A percentile compares a stretch with the other conserved stretches of the same genome.
Evolutionary conservation across 805 yeast genomes (phyloP).

Genomic region (Yarrowia osloensis): DNA sequence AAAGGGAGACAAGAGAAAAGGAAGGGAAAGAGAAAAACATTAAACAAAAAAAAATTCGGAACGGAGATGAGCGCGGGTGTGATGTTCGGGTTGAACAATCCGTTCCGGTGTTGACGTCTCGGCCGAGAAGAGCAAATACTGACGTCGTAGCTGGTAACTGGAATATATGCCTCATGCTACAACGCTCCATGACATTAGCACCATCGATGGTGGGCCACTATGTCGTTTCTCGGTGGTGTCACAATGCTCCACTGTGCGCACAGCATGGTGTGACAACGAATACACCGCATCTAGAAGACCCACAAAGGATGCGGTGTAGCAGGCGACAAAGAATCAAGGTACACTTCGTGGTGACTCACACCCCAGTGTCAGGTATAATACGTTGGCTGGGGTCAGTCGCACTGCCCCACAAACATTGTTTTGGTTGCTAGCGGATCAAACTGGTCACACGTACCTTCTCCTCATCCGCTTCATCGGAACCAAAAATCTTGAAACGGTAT

Average conservation of each 20-base stretch:
- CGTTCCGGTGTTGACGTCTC: too few relatives aligned
- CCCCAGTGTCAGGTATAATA: background rate
- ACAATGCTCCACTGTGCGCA: background rate
- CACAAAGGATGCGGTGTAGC: background rate
- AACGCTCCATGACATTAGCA: background rate
- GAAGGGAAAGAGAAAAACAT: background rate
- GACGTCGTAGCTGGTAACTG: too few relatives aligned
- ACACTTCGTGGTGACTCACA: background rate
- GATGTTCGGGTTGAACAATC: background rate
- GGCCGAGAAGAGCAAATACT: too few relatives aligned
- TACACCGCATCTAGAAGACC: conserved; percentile 9
- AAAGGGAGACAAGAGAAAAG: background rate
- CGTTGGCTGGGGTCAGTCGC: background rate
- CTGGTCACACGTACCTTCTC: conserved; percentile 9
- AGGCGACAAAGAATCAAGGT: background rate
- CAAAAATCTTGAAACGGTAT: background rate
- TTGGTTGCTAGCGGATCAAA: background rate
- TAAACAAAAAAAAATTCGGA: background rate
- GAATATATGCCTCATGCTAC: too few relatives aligned
- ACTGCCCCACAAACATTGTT: background rate
- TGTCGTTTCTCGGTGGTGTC: background rate
- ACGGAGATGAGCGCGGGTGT: background rate
- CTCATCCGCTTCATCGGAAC: conserved; percentile 13
- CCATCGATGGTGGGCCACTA: background rate
- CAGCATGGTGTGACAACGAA: background rate